These are phyloP conservation scores for Hyphopichia khmerensis DNA, from an alignment of 1,139 yeast genomes.

Conservation along the genomic window DNA sequence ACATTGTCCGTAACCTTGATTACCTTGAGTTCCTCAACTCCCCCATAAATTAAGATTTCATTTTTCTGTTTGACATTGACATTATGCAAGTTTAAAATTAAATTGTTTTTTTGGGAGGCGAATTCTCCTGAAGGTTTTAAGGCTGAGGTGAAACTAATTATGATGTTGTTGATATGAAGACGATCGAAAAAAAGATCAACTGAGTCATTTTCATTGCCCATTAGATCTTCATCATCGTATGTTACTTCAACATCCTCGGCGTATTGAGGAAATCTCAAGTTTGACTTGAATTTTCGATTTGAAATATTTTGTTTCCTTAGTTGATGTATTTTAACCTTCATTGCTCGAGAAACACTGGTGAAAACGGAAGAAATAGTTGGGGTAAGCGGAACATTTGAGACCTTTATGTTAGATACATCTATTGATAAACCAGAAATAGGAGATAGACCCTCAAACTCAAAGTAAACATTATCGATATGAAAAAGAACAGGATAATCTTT, in stretches of 20 bases:
- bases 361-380: slow-evolving; percentile 35
- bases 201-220: slow-evolving; percentile 6
- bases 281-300: slow-evolving; percentile 6
- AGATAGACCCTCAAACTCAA: slow-evolving; percentile 54
- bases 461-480: slow-evolving; percentile 33
- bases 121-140: slow-evolving; percentile 38
- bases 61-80: slow-evolving; percentile 44
- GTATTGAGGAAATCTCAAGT: slow-evolving; percentile 32
- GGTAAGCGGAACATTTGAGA: slow-evolving; percentile 40
- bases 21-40: slow-evolving; percentile 33
- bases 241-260: slow-evolving; percentile 17
- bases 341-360: slow-evolving; percentile 29
- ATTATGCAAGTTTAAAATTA: slow-evolving; percentile 28
- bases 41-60: slow-evolving; percentile 46
- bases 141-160: slow-evolving; percentile 47
- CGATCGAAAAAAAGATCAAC: slow-evolving; percentile 26
- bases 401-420: slow-evolving; percentile 42
- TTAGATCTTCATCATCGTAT: slow-evolving; percentile 11
- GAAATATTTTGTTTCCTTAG: slow-evolving; percentile 19
- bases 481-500: slow-evolving; percentile 18
- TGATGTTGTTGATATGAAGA: slow-evolving; percentile 32
- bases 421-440: slow-evolving; percentile 47
- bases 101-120: slow-evolving; percentile 23
- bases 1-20: slow-evolving; percentile 16
- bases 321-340: slow-evolving; percentile 33